Percentiles rank a stretch among this genome's conserved stretches.
These are phyloP conservation scores for Irpex sp. DNA, from an alignment of 1,284 basidiomycete genomes.

Conservation along the genomic window DNA sequence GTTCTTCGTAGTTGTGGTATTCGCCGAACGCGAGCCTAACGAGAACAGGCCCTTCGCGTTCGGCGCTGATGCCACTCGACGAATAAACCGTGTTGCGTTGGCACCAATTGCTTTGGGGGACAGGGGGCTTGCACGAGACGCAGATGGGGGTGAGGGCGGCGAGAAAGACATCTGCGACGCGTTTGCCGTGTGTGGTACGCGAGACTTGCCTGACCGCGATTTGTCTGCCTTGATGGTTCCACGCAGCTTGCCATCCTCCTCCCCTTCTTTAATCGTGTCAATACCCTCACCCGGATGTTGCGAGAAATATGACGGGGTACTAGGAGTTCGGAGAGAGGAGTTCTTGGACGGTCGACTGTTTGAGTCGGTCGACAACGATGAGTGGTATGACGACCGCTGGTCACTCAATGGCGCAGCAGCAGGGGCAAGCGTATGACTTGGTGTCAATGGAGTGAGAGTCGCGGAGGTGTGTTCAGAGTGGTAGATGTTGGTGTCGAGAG, in stretches of 20 bases:
- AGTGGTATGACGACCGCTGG: slow-evolving; percentile 65
- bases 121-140: slow-evolving; percentile 37
- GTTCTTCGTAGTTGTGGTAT: slow-evolving; percentile 54
- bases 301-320: slow-evolving; percentile 25
- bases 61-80: slow-evolving; percentile 93
- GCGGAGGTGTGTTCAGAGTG: slow-evolving; percentile 27
- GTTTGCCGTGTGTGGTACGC: slow-evolving; percentile 27
- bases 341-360: slow-evolving; percentile 32
- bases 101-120: slow-evolving; percentile 62
- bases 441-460: slow-evolving; percentile 34
- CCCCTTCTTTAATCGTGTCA: slow-evolving; percentile 8
- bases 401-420: slow-evolving; percentile 40
- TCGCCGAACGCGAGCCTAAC: slow-evolving; percentile 44
- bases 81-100: slow-evolving; percentile 79
- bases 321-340: slow-evolving; percentile 21
- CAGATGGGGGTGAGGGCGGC: slow-evolving; percentile 27
- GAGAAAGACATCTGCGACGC: slow-evolving; percentile 33
- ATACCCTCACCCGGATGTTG: slow-evolving; percentile 15
- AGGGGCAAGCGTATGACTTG: slow-evolving; percentile 46
- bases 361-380: slow-evolving; percentile 66
- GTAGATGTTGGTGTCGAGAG: slow-evolving; percentile 33
- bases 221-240: not conserved
- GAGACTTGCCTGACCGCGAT: slow-evolving; percentile 32
- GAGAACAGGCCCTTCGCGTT: slow-evolving; percentile 90
- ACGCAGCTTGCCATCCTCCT: slow-evolving; percentile 29